phyloP scores from a whole-genome alignment of 331 rosid genomes.

The Acacia pycnantha region DNA sequence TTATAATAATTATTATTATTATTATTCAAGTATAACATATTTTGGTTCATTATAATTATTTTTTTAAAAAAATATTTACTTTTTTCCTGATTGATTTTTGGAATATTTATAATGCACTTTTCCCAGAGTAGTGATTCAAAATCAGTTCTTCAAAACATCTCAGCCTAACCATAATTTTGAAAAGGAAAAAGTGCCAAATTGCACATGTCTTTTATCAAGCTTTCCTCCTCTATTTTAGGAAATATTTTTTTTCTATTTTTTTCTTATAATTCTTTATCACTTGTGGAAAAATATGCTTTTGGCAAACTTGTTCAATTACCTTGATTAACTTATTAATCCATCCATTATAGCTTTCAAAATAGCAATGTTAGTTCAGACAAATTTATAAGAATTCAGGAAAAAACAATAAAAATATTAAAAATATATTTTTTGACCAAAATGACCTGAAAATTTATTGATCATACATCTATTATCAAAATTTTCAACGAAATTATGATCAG shows the following conservation, averaged over 20 bases:
- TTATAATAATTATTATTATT: too few species aligned
- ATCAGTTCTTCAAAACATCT: conserved; percentile 19
- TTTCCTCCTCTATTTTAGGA: background rate
- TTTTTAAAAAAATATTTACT: too few species aligned
- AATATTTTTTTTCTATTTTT: background rate
- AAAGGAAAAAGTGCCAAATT: background rate
- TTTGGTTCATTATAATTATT: background rate
- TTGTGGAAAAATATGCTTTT: background rate
- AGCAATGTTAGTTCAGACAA: too few species aligned
- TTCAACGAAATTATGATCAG: background rate
- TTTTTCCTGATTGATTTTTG: background rate
- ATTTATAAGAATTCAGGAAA: too few species aligned
- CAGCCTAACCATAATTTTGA: background rate
- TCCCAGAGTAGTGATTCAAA: conserved; percentile 28
- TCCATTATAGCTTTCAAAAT: too few species aligned
- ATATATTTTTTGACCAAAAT: background rate
- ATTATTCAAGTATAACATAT: background rate
- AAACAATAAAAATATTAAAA: too few species aligned
- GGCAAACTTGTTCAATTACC: background rate
- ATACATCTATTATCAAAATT: too few species aligned
- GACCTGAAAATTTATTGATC: too few species aligned
- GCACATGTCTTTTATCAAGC: background rate
- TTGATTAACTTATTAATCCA: too few species aligned
- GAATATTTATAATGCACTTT: conserved; percentile 22
- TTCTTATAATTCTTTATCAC: background rate